These are phyloP conservation scores for Termitomyces sp. DNA, from an alignment of 768 basidiomycete genomes.

Conservation along the genomic window DNA sequence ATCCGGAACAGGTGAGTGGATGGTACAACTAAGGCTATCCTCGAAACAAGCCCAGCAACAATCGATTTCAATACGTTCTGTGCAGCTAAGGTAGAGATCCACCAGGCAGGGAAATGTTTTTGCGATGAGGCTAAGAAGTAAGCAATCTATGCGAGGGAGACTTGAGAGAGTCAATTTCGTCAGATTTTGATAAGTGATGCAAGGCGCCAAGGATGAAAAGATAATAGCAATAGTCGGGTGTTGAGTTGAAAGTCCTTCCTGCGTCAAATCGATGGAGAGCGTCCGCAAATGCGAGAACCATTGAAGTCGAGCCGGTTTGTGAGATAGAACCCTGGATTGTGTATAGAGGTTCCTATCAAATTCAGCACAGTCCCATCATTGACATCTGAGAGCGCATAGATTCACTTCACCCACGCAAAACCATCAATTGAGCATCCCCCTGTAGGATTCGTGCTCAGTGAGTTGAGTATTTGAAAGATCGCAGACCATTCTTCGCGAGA, in stretches of 20 bases:
- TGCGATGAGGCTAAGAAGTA: slow-evolving; percentile 43
- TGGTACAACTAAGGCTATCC: slow-evolving; percentile 46
- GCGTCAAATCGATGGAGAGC: slow-evolving; percentile 37
- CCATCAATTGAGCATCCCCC: slow-evolving; percentile 18
- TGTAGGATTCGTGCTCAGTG: slow-evolving; percentile 9
- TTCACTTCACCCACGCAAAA: slow-evolving; percentile 45
- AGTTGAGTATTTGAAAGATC: slow-evolving; percentile 20
- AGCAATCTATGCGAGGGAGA: slow-evolving; percentile 52
- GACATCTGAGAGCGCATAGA: slow-evolving; percentile 15
- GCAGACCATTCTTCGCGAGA: slow-evolving; percentile 18
- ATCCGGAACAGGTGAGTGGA: slow-evolving; percentile 63
- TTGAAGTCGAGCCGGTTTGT: slow-evolving; percentile 19
- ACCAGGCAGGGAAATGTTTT: slow-evolving; percentile 38
- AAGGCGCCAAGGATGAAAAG: slow-evolving; percentile 23
- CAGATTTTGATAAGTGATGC: slow-evolving; percentile 30
- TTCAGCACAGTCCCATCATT: background rate
- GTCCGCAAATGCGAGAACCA: slow-evolving; percentile 29
- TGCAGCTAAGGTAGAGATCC: slow-evolving; percentile 51
- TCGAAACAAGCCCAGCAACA: slow-evolving; percentile 67
- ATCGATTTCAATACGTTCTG: slow-evolving; percentile 48
- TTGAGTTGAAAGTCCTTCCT: slow-evolving; percentile 39
- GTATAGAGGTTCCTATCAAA: slow-evolving; percentile 25
- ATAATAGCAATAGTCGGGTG: slow-evolving; percentile 29
- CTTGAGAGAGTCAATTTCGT: slow-evolving; percentile 44
- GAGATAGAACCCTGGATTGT: slow-evolving; percentile 25